Conservation (phyloP, 305 asterid species). For the Caryopteris hybrid region DNA sequence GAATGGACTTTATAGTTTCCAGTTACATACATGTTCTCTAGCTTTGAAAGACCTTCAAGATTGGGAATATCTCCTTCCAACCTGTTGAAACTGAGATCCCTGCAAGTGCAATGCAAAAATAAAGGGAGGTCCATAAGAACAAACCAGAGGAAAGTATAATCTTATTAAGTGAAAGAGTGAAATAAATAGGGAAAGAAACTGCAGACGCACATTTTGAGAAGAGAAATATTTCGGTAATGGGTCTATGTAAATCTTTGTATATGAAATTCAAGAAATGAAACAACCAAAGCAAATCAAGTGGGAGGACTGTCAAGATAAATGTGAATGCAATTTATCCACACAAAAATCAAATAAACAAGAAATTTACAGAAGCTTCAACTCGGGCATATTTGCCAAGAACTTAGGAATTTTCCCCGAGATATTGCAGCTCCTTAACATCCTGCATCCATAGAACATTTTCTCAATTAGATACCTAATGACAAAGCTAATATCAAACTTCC, state of each 20-base stretch:
- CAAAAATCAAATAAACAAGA: neutral
- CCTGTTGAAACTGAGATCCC: conserved; percentile 63
- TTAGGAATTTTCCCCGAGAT: conserved; percentile 35
- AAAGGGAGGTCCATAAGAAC: neutral
- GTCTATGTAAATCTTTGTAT: too few species aligned
- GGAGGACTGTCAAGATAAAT: neutral
- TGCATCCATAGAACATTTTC: conserved; percentile 13
- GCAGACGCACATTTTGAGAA: too few species aligned
- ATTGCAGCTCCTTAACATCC: conserved; percentile 55
- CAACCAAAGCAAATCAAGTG: neutral
- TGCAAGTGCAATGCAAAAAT: conserved; percentile 11
- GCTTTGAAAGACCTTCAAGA: conserved; percentile 3
- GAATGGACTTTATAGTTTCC: neutral
- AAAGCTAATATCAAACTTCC: conserved; percentile 1
- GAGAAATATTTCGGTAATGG: too few species aligned
- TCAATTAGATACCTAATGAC: neutral
- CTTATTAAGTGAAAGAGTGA: too few species aligned
- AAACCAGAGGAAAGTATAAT: neutral
- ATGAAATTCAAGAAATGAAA: neutral
- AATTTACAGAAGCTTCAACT: conserved; percentile 25
- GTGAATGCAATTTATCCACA: neutral
- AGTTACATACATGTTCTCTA: conserved; percentile 31
- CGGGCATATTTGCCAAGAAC: conserved; percentile 20
- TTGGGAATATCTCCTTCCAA: conserved; percentile 45
- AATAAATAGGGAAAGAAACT: too few species aligned